Percentiles rank a stretch among this genome's conserved stretches.
These are phyloP conservation scores for Fusarium circinatum DNA, from an alignment of 2,329 filamentous ascomycete genomes.

Conservation along the genomic window DNA sequence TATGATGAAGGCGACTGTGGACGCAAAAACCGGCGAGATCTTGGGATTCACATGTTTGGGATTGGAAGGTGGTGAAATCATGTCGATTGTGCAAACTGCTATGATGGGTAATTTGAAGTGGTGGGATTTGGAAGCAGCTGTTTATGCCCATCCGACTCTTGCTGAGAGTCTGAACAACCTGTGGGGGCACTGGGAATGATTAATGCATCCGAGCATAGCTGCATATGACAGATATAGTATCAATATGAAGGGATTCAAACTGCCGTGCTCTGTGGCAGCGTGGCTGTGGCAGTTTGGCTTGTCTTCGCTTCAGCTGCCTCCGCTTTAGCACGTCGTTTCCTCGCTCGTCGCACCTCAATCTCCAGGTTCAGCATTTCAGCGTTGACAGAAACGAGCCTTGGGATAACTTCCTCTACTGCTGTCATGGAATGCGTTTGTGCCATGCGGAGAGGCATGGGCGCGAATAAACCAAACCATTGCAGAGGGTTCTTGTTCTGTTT, in stretches of 20 bases:
- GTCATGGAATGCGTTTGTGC: conserved; percentile 69
- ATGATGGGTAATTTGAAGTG: conserved; percentile 60
- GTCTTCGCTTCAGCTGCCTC: conserved; percentile 50
- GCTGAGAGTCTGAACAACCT: conserved; percentile 63
- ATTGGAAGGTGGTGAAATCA: conserved; percentile 63
- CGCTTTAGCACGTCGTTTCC: conserved; percentile 64
- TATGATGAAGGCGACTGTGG: conserved; percentile 63
- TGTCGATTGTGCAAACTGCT: conserved; percentile 63
- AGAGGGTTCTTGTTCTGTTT: conserved; percentile 56
- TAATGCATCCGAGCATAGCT: background rate
- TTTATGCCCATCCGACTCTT: conserved; percentile 62
- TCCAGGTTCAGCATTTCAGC: conserved; percentile 72
- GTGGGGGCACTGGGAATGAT: conserved; percentile 55
- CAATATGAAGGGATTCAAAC: conserved; percentile 26
- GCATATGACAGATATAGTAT: background rate
- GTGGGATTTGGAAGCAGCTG: conserved; percentile 56
- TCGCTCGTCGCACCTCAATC: conserved; percentile 72
- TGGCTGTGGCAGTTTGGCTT: conserved; percentile 1
- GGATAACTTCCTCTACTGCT: conserved; percentile 67
- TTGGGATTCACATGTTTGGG: conserved; percentile 63
- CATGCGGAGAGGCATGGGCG: conserved; percentile 61
- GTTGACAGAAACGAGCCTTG: conserved; percentile 65
- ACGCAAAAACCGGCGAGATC: conserved; percentile 59
- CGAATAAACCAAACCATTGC: conserved; percentile 65
- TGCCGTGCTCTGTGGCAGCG: conserved; percentile 3